Evolutionary conservation across 2,329 filamentous ascomycete species (phyloP).

Genomic region (Epichloe baconii): DNA sequence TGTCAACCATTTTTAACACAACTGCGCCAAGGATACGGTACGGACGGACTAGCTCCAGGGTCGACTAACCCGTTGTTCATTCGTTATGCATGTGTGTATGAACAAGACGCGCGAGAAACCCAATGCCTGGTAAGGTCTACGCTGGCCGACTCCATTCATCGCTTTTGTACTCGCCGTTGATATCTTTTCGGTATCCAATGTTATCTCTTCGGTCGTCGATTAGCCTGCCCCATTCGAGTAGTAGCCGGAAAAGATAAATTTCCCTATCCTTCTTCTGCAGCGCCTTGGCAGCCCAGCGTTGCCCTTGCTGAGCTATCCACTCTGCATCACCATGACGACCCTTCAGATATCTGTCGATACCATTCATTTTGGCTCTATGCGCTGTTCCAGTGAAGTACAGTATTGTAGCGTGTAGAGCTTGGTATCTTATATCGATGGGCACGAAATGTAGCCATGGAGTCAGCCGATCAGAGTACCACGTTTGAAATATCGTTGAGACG

Average conservation of each 20-base stretch:
- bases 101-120: neutral
- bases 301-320: slow-evolving; percentile 54
- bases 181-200: slow-evolving; percentile 22
- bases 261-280: slow-evolving; percentile 64
- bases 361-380: slow-evolving; percentile 26
- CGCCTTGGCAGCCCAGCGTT: slow-evolving; percentile 49
- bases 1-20: no score
- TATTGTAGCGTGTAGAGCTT: slow-evolving; percentile 60
- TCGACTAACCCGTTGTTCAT: no score
- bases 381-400: slow-evolving; percentile 58
- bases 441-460: slow-evolving; percentile 72
- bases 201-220: slow-evolving; percentile 47
- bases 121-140: neutral
- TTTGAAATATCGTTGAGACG: slow-evolving; percentile 57
- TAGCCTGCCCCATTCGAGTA: slow-evolving; percentile 65
- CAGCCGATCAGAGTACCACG: slow-evolving; percentile 68
- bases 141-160: slow-evolving; percentile 16
- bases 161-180: slow-evolving; percentile 16
- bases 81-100: no score
- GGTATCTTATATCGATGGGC: slow-evolving; percentile 59
- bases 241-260: slow-evolving; percentile 63
- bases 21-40: no score
- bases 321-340: slow-evolving; percentile 37
- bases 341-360: slow-evolving; percentile 32
- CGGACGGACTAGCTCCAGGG: no score